These are phyloP conservation scores for Tinospora cordifolia DNA, from an alignment of 164 flowering plant species.

Conservation along the genomic window DNA sequence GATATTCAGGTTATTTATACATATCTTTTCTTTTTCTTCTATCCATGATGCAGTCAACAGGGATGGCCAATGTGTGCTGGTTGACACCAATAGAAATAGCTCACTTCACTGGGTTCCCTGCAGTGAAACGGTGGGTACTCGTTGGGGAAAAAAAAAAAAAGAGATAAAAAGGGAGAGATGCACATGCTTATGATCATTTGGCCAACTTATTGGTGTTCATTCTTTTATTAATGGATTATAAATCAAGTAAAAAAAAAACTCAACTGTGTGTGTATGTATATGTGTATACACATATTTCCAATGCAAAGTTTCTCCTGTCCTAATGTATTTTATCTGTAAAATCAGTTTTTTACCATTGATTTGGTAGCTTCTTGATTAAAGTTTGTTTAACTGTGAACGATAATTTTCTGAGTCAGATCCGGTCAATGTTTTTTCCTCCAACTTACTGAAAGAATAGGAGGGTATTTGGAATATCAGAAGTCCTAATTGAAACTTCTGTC, in stretches of 20 bases:
- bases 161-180: slow-evolving; percentile 25
- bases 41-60: slow-evolving; percentile 23
- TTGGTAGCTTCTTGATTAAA: neutral
- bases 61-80: slow-evolving; percentile 16
- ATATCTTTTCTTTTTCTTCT: neutral
- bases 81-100: slow-evolving; percentile 13
- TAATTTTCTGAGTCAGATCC: too few relatives aligned
- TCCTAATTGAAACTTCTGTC: too few relatives aligned
- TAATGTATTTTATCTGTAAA: neutral
- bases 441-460: too few relatives aligned
- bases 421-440: too few relatives aligned
- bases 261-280: too few relatives aligned
- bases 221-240: neutral
- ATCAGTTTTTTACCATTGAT: neutral
- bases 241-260: too few relatives aligned
- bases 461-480: too few relatives aligned
- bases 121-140: slow-evolving; percentile 32
- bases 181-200: slow-evolving; percentile 8
- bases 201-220: neutral
- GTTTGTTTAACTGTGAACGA: neutral
- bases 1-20: neutral
- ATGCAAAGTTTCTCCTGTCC: too few relatives aligned
- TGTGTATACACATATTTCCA: too few relatives aligned
- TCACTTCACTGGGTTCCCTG: slow-evolving; percentile 17
- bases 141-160: too few relatives aligned